Percentiles rank a stretch among this genome's conserved stretches.
Evolutionary conservation across 2,329 filamentous ascomycete genomes (phyloP).

Genomic region (Claviceps purpurea): DNA sequence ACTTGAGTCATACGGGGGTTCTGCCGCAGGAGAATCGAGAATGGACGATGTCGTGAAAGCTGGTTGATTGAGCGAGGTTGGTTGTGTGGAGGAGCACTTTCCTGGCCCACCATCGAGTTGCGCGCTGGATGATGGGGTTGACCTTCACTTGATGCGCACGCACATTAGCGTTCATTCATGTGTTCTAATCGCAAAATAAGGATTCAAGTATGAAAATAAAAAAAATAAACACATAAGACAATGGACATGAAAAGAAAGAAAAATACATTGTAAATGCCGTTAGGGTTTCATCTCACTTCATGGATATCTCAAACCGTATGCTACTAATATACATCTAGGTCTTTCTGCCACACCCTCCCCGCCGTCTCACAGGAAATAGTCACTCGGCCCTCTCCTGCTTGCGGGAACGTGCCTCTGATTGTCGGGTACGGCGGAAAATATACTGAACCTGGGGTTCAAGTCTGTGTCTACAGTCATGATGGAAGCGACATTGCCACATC

Average conservation of each 20-base stretch:
- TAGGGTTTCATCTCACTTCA: conserved; percentile 19
- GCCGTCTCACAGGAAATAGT: conserved; percentile 51
- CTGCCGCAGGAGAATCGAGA: neutral
- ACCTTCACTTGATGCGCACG: neutral
- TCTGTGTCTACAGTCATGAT: conserved; percentile 87
- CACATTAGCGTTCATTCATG: neutral
- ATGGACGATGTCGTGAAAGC: neutral
- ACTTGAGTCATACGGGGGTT: neutral
- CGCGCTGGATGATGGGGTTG: neutral
- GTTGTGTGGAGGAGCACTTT: neutral
- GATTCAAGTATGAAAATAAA: too few species aligned
- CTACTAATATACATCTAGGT: conserved; percentile 29
- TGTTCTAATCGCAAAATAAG: neutral
- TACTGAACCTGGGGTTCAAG: conserved; percentile 80
- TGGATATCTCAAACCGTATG: conserved; percentile 28
- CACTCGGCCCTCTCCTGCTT: conserved; percentile 51
- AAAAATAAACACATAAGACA: neutral
- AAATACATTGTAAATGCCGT: conserved; percentile 5
- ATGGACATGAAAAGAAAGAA: neutral
- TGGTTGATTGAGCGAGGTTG: neutral
- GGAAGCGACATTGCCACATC: conserved; percentile 91
- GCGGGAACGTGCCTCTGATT: conserved; percentile 69
- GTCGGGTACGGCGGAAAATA: conserved; percentile 81
- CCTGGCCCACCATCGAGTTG: neutral
- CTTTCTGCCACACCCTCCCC: conserved; percentile 12